Base-by-base conservation (phyloP, 441 rosid species). In the Gossypium gossypioides region DNA sequence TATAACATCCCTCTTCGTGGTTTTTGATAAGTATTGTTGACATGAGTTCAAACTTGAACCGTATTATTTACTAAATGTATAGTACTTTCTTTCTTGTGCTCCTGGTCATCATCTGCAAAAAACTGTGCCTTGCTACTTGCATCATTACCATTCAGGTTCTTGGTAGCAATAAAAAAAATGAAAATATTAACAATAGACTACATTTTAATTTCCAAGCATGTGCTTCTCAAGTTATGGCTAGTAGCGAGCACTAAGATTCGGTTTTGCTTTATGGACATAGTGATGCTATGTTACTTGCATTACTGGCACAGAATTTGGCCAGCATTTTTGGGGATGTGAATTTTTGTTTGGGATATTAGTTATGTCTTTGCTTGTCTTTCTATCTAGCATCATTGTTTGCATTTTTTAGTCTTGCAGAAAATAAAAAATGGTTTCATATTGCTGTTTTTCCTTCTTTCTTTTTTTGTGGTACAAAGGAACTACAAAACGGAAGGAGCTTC, bases 401-500 rank as follows among this genome's bases (percentile, higher is more conserved):
- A 61, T 59, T 69, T 56, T 71, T 46, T 37, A 44, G 5, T 51
- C 24, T 46, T 25, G n/a, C 63, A 8, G 37, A 44, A 67, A 55
- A 37, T 37, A 37, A 37, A 52, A 62, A 4, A 34, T 15, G 37
- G 27, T 21, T 18, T 59, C 27, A 19, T 57, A 1, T 57, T 37
- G 12, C 44, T 37, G 44, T 37, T 37, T 37, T 37, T 40, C 13
- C 21, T 46, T 7, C 16, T 16, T 16, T 67, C 18, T 21, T 29
- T 6, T 58, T 40, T 69, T 34, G 48, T 34, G 62, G 15, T 65
- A 7, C 73, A 42, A 83, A 92, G 99, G 99, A 67, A 88, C 95
- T 4, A 95, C 87, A 13, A 95, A 88, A 81, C 85, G 97, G 72
- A 95, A 95, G 86, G 99, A 95, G 83, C 75, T 95, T 74, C 99